Conservation (phyloP, 345 rosid species). For the Iberis pinnata region DNA sequence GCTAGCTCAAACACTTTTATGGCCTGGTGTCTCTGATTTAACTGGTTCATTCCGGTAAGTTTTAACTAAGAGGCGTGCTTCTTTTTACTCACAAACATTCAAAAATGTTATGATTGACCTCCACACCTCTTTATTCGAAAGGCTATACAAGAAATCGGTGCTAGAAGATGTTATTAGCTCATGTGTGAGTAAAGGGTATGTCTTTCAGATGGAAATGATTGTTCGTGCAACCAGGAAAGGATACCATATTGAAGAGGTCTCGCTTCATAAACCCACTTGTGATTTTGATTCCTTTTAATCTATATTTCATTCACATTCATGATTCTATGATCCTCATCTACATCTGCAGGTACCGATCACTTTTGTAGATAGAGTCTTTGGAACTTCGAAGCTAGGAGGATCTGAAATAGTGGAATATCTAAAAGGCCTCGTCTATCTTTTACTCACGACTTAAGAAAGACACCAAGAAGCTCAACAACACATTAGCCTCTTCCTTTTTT, state of each 20-base stretch:
- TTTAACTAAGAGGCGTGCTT: not conserved
- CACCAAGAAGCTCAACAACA: slow-evolving; percentile 7
- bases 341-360: slow-evolving; percentile 83
- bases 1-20: not conserved
- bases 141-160: not conserved
- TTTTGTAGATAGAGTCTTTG: slow-evolving; percentile 86
- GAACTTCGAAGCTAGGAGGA: slow-evolving; percentile 97
- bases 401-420: slow-evolving; percentile 93
- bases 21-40: not conserved
- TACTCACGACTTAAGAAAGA: slow-evolving; percentile 58
- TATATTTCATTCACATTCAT: not conserved
- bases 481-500: not conserved
- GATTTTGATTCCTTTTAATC: not conserved
- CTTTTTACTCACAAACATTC: not conserved
- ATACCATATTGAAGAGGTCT: not conserved
- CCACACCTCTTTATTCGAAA: not conserved
- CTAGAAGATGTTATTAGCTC: not conserved
- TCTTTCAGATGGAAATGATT: not conserved
- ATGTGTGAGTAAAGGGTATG: not conserved
- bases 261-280: not conserved
- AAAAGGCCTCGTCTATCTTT: slow-evolving; percentile 77
- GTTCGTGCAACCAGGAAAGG: not conserved
- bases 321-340: not conserved
- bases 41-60: not conserved
- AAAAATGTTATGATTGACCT: not conserved